Evolutionary conservation across 83 land plant species (phyloP), one percentile per base, ranked within the genome.

Genomic region (Isoetes engelmannii): DNA sequence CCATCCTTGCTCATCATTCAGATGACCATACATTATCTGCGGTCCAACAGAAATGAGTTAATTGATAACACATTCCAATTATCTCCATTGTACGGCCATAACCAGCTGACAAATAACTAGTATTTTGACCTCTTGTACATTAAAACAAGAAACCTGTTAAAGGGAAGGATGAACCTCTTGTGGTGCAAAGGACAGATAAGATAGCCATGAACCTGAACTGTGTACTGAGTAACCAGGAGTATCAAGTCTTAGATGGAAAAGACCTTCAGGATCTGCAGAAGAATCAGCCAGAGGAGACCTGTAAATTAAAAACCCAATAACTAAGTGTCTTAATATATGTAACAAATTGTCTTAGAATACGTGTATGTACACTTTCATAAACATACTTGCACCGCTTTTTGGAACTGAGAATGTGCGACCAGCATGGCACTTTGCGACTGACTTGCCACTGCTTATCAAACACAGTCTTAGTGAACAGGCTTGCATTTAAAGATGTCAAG

Each of bases 121-220:
- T 48, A 37, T 44, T 0, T 65, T 21, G 41, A 13, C 41, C 5
- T 18, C 15, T 60, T 4, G 13, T 5, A 45, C 13, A 28, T 10
- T 17, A 5, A 60, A 47, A 5, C 21, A 13, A 48, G 5, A 59
- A 45, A 6, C 21, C 17, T 10, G 19, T 49, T 44, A 53, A 54
- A 51, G 42, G 13, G 12, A 47, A 48, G 21, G 12, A 7, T 28
- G 69, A 78, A 87, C 96, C 86, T 90, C 92, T 19, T 92, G 96
- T 46, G 96, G 96, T 57, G 96, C 75, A 73, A 90, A 84, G 17
- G 96, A 90, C n/a, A 90, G 79, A 72, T 90, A 90, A 77, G 87
- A 80, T 37, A 55, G 17, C 5, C 60, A 71, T 61, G 76, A 69
- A 61, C 43, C 41, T 17, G 68, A 68, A 62, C 70, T 43, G 44